phyloP scores from a whole-genome alignment of 495 filamentous ascomycete species.

The Parathielavia hyrcaniae region DNA sequence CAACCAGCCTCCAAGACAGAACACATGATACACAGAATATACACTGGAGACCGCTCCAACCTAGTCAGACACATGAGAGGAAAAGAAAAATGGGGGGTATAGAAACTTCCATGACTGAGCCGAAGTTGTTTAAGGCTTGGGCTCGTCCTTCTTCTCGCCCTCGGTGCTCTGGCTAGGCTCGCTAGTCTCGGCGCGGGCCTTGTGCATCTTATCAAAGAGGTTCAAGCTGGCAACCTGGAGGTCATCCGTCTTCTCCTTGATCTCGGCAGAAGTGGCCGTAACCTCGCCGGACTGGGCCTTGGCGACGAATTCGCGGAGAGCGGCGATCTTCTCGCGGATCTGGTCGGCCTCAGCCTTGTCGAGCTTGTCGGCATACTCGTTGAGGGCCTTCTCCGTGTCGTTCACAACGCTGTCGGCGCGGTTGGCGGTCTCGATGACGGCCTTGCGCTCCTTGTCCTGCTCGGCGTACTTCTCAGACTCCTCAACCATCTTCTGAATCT shows the following conservation, averaged over 20 bases:
- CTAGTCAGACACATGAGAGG: slow-evolving; percentile 33
- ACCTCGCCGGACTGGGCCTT: slow-evolving; percentile 94
- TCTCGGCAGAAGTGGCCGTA: slow-evolving; percentile 72
- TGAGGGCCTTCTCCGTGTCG: slow-evolving; percentile 97
- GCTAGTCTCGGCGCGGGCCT: slow-evolving; percentile 65
- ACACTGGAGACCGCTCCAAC: slow-evolving; percentile 34
- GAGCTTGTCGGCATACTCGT: slow-evolving; percentile 90
- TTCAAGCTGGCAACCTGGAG: slow-evolving; percentile 92
- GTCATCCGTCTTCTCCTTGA: slow-evolving; percentile 98
- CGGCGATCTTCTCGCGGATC: slow-evolving; percentile 88
- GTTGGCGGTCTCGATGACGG: slow-evolving; percentile 91
- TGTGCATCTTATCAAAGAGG: slow-evolving; percentile 99
- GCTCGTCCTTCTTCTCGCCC: slow-evolving; percentile 76
- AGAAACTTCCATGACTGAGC: slow-evolving; percentile 20
- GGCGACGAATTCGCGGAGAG: slow-evolving; percentile 81
- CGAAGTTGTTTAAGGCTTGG: slow-evolving; percentile 37
- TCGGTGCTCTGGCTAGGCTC: slow-evolving; percentile 52
- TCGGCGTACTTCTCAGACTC: slow-evolving; percentile 97
- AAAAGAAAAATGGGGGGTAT: slow-evolving; percentile 23
- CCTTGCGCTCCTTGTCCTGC: slow-evolving; percentile 93
- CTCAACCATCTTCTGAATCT: slow-evolving; percentile 95
- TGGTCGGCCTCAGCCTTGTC: slow-evolving; percentile 92
- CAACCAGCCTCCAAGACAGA: slow-evolving; percentile 23
- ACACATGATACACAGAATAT: slow-evolving; percentile 45
- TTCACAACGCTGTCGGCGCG: slow-evolving; percentile 91